A percentile compares a stretch with the other conserved stretches of the same genome.
Conservation (phyloP, 2,329 filamentous ascomycete genomes). For the Grosmannia clavigera region DNA sequence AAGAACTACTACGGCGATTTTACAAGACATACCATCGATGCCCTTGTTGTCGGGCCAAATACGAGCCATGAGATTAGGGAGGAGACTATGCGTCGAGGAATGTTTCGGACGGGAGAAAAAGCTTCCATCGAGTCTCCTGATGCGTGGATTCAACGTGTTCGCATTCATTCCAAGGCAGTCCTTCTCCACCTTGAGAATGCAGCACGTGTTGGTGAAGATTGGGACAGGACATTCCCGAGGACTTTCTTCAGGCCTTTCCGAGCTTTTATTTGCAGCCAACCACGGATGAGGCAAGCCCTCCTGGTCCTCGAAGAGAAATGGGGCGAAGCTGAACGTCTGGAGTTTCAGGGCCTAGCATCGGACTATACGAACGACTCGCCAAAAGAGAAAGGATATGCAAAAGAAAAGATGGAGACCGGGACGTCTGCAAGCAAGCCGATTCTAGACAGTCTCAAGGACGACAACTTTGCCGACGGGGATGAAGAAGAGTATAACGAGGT, state of each 20-base stretch:
- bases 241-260: conserved; percentile 30
- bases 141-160: conserved; percentile 22
- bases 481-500: conserved; percentile 10
- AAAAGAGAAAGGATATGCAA: not conserved
- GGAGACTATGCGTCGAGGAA: conserved; percentile 9
- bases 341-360: not conserved
- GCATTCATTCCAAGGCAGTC: conserved; percentile 28
- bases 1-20: conserved; percentile 24
- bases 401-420: not conserved
- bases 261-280: conserved; percentile 26
- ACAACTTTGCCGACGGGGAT: conserved; percentile 4
- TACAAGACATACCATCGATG: conserved; percentile 27
- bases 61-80: conserved; percentile 6
- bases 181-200: conserved; percentile 23
- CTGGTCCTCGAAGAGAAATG: conserved; percentile 14
- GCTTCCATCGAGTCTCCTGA: not conserved
- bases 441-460: not conserved
- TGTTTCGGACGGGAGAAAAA: not conserved
- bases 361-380: not conserved
- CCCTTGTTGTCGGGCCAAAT: conserved; percentile 14
- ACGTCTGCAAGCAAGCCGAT: not conserved
- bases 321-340: not conserved
- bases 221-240: conserved; percentile 14
- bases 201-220: conserved; percentile 15
- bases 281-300: conserved; percentile 27